Evolutionary conservation across 2,329 filamentous ascomycete species (phyloP), one percentile per base, ranked within the genome.

Genomic region (Diaporthe eres): DNA sequence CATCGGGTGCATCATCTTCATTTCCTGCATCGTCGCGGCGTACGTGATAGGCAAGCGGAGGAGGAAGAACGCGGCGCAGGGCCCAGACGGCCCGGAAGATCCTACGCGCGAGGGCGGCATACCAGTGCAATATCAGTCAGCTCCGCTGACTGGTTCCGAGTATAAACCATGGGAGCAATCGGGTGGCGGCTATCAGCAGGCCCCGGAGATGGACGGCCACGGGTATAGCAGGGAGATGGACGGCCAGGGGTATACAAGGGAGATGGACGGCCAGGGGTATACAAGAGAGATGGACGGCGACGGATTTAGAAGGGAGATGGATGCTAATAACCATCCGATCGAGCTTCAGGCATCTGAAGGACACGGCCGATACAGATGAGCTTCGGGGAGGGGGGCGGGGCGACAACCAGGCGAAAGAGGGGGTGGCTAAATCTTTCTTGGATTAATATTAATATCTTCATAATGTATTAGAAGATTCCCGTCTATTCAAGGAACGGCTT

Each of bases 1-100:
- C 2, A n/a, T 71, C 31, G 67, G 67, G 17, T 71, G 67, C 17
- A 57, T 71, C 25, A 15, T 71, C 37, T 71, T 79, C 79, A 58
- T 71, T 10, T 39, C n/a, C n/a, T 57, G 67, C 19, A 57, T 71
- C 34, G 67, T 42, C 15, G 67, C 67, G 2, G 67, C 67, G 25
- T 71, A 71, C 37, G n/a, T 71, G 6, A 58, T 71, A 53, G 67
- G 67, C 13, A 55, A 39, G 67, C 51, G 51, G 37, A 57, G 37
- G 51, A 71, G 67, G 53, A 44, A 19, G 17, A 9, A 17, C 51
- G n/a, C 67, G n/a, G 12, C 28, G 15, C 22, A 55, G 15, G n/a
- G 37, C 1, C 47, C 15, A 1, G 51, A 28, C 49, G 42, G 25
- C 19, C 34, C 49, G 8, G 13, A 47, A n/a, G 25, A 4, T 13